These are phyloP conservation scores for Pseudocercospora ulei DNA, from an alignment of 2,329 filamentous ascomycete species.

Conservation along the genomic window DNA sequence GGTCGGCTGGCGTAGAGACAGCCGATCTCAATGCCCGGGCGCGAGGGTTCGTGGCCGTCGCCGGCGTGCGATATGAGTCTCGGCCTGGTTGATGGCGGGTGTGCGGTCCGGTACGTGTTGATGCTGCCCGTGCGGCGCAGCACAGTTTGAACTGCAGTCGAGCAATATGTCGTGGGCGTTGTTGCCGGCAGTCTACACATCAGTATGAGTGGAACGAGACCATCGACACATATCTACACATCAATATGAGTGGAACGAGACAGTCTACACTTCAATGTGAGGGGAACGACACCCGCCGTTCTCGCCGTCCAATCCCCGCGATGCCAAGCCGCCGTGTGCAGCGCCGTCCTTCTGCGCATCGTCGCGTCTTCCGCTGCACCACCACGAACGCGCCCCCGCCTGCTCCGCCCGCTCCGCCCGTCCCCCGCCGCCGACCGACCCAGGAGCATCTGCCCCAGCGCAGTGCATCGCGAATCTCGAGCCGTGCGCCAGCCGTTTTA, in stretches of 20 bases:
- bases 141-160: constrained; percentile 2
- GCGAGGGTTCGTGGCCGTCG: no score
- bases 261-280: neutral
- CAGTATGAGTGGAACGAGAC: neutral
- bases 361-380: neutral
- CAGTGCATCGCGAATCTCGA: constrained; percentile 42
- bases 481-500: constrained; percentile 46
- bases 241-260: neutral
- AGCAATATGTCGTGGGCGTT: constrained; percentile 6
- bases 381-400: neutral
- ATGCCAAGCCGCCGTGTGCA: constrained; percentile 2
- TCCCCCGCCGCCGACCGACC: constrained; percentile 40
- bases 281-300: neutral
- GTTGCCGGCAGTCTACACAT: constrained; percentile 2
- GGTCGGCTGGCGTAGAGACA: no score
- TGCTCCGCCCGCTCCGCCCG: constrained; percentile 1
- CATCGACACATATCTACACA: no score
- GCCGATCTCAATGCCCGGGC: no score
- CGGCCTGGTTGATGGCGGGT: no score
- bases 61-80: no score
- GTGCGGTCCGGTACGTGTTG: no score
- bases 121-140: no score
- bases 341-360: neutral
- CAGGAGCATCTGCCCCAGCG: constrained; percentile 46
- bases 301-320: constrained; percentile 2